These are phyloP conservation scores for Claviceps monticola DNA, from an alignment of 2,329 filamentous ascomycete species.

Conservation along the genomic window DNA sequence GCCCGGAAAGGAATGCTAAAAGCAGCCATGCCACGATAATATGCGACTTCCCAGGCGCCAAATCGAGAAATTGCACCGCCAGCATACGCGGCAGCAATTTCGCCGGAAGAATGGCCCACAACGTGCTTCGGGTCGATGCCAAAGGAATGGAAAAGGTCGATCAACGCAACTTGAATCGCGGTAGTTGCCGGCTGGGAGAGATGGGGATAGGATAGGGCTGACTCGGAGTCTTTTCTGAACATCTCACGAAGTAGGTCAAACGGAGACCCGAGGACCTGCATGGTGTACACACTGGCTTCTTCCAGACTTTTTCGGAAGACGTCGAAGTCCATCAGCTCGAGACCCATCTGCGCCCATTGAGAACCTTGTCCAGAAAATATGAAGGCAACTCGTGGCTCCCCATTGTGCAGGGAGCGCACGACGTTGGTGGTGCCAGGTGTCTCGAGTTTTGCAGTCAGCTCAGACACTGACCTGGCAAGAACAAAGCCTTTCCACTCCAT, in stretches of 20 bases:
- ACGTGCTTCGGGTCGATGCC: slow-evolving; percentile 20
- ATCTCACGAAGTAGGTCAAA: slow-evolving; percentile 25
- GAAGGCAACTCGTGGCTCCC: slow-evolving; percentile 22
- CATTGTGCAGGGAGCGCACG: slow-evolving; percentile 14
- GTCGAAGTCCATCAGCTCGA: slow-evolving; percentile 25
- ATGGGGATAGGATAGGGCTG: slow-evolving; percentile 19
- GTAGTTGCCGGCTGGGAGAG: slow-evolving; percentile 29
- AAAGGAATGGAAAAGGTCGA: slow-evolving; percentile 24
- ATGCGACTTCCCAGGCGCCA: slow-evolving; percentile 28
- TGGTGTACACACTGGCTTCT: slow-evolving; percentile 18
- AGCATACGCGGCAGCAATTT: slow-evolving; percentile 32
- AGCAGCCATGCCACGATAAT: slow-evolving; percentile 25
- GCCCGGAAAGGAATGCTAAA: slow-evolving; percentile 14
- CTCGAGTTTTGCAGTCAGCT: slow-evolving; percentile 19
- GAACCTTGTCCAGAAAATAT: slow-evolving; percentile 30
- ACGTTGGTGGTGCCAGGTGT: slow-evolving; percentile 8
- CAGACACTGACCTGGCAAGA: slow-evolving; percentile 19
- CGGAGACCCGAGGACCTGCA: slow-evolving; percentile 14
- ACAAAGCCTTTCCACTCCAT: slow-evolving; percentile 29
- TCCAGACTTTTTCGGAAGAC: slow-evolving; percentile 27
- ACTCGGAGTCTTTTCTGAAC: slow-evolving; percentile 11
- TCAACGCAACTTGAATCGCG: slow-evolving; percentile 27
- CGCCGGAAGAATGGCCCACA: slow-evolving; percentile 33
- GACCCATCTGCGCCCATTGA: slow-evolving; percentile 29
- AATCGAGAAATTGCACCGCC: slow-evolving; percentile 21